These are phyloP conservation scores for Tephrocybe sp. DNA, from an alignment of 768 basidiomycete species.

Conservation along the genomic window DNA sequence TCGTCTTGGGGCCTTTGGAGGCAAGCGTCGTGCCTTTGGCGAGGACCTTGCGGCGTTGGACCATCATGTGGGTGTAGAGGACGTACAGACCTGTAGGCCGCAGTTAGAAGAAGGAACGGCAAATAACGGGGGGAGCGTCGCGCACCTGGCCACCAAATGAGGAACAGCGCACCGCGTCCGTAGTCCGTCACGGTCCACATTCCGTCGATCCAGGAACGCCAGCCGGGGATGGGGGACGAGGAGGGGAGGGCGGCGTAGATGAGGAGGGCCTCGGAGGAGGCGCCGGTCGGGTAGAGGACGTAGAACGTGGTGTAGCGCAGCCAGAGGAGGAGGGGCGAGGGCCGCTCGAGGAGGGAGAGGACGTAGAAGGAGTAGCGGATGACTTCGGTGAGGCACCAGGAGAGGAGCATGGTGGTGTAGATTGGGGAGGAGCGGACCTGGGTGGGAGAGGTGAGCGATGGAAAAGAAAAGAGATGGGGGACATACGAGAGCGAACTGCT, in stretches of 20 bases:
- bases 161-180: conserved; percentile 58
- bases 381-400: conserved; percentile 91
- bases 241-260: conserved; percentile 73
- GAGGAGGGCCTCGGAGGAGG: conserved; percentile 85
- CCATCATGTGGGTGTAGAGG: conserved; percentile 56
- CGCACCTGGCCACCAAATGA: conserved; percentile 88
- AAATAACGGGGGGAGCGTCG: conserved; percentile 1
- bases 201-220: conserved; percentile 38
- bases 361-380: conserved; percentile 92
- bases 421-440: conserved; percentile 73
- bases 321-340: conserved; percentile 55
- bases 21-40: conserved; percentile 15
- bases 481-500: conserved; percentile 56
- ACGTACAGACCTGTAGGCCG: conserved; percentile 47
- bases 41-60: conserved; percentile 47
- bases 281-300: conserved; percentile 91
- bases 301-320: conserved; percentile 86
- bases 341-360: conserved; percentile 54
- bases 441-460: not conserved
- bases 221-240: conserved; percentile 41
- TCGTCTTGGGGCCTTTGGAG: conserved; percentile 10
- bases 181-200: conserved; percentile 61
- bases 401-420: conserved; percentile 88
- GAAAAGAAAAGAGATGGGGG: not conserved
- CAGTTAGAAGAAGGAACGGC: not conserved